phyloP scores from a whole-genome alignment of 768 basidiomycete genomes.

The Tulasnella sp. region DNA sequence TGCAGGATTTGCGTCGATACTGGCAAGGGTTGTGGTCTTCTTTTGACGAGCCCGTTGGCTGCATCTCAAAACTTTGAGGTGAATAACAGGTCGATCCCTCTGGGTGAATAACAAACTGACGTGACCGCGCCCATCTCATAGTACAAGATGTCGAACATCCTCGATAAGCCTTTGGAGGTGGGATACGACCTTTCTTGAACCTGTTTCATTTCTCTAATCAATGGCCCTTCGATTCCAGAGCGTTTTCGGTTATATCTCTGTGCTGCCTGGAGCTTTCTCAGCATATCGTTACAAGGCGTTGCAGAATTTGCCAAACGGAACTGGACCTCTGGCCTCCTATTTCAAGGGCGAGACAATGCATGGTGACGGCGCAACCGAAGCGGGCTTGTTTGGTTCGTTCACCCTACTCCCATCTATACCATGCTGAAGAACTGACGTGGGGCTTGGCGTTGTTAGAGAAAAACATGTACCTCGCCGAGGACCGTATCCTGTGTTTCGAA shows the following conservation, averaged over 20 bases:
- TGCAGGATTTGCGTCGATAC: slow-evolving; percentile 75
- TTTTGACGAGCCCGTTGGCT: slow-evolving; percentile 70
- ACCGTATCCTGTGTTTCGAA: slow-evolving; percentile 78
- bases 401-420: background rate
- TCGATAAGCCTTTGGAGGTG: slow-evolving; percentile 93
- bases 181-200: background rate
- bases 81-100: background rate
- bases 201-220: background rate
- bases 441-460: slow-evolving; percentile 33
- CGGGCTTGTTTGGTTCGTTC: slow-evolving; percentile 50
- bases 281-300: slow-evolving; percentile 39
- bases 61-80: slow-evolving; percentile 96
- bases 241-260: slow-evolving; percentile 45
- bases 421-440: background rate
- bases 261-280: slow-evolving; percentile 42
- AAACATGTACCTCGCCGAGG: slow-evolving; percentile 35
- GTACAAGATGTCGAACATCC: slow-evolving; percentile 95
- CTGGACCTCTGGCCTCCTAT: slow-evolving; percentile 42
- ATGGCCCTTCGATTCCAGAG: slow-evolving; percentile 71
- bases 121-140: slow-evolving; percentile 33
- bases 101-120: background rate
- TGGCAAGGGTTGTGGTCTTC: slow-evolving; percentile 64
- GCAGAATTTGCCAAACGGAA: slow-evolving; percentile 41
- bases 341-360: slow-evolving; percentile 53
- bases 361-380: slow-evolving; percentile 51